A percentile compares a stretch with the other conserved stretches of the same genome.
These are phyloP conservation scores for Mucor racemosus DNA, from an alignment of 371 early-diverging fungal species.

Conservation along the genomic window DNA sequence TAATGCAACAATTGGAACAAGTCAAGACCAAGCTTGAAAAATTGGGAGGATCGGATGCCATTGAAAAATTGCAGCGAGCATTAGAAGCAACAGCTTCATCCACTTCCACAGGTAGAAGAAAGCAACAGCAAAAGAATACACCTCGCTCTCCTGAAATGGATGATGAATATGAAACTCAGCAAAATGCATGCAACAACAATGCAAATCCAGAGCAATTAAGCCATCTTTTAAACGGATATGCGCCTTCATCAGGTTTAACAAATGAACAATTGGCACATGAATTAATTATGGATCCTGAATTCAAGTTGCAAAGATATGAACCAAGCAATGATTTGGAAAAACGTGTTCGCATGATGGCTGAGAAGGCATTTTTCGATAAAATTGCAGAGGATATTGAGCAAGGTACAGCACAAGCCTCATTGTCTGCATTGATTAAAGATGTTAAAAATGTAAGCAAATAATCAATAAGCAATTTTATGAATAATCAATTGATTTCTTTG, in stretches of 20 bases:
- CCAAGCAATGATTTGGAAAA: slow-evolving; percentile 49
- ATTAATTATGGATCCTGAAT: slow-evolving; percentile 78
- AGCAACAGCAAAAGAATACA: slow-evolving; percentile 20
- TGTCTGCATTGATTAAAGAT: slow-evolving; percentile 58
- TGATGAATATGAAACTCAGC: slow-evolving; percentile 1
- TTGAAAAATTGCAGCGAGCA: slow-evolving; percentile 33
- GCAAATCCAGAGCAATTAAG: slow-evolving; percentile 30
- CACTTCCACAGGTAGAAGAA: slow-evolving; percentile 21
- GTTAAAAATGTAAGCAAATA: slow-evolving; percentile 54
- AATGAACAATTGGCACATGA: slow-evolving; percentile 83
- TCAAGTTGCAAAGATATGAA: slow-evolving; percentile 48
- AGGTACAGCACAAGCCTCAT: slow-evolving; percentile 39
- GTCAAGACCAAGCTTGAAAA: slow-evolving; percentile 36
- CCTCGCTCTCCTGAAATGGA: slow-evolving; percentile 24
- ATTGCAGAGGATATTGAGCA: slow-evolving; percentile 56
- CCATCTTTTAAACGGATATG: slow-evolving; percentile 32
- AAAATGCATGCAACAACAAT: neutral
- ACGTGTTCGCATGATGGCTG: slow-evolving; percentile 58
- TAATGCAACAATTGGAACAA: slow-evolving; percentile 57
- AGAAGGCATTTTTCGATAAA: slow-evolving; percentile 69
- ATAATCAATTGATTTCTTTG: neutral
- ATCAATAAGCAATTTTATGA: neutral
- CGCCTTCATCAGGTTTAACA: slow-evolving; percentile 27
- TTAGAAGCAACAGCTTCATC: slow-evolving; percentile 20
- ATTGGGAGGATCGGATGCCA: slow-evolving; percentile 32